Evolutionary conservation across 75 land plant genomes (phyloP), one percentile per base, ranked within the genome.

Genomic region (Chamaecyparis obtusa): DNA sequence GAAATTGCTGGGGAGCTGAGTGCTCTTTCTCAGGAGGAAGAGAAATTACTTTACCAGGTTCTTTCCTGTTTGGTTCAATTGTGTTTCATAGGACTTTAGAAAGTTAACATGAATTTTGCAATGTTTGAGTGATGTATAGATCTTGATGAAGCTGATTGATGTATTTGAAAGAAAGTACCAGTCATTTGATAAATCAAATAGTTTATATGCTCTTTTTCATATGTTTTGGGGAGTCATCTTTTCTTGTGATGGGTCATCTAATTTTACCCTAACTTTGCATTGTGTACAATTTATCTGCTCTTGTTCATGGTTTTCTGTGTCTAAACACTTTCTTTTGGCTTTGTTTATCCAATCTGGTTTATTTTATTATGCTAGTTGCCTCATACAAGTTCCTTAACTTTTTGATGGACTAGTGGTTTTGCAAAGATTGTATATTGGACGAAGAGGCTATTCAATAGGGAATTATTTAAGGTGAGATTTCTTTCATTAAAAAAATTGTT

Each of bases 1-100:
- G 99, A 97, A 69, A 87, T 98, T 88, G 90, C 89, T 41, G 93
- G 92, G 64, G 99, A 98, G 67, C 91, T 98, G 87, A 92, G 93
- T 85, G 88, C 90, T 44, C 92, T 98, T 14, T 88, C 89, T 76
- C 91, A 83, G 41, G 95, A 94, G 87, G 99, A 95, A 83, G 92
- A 98, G 90, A 98, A 97, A 84, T 89, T 97, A 56, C 91, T 98
- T 80, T 93, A 93, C 84, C 95, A 97, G 99, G 99, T 96, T 76
- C 85, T 88, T 84, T 83, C 14, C 16, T 84, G 39, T 54, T 37
- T 71, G 10, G n/a, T 24, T 72, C 41, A 41, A 2, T 85, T 13
- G 24, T 85, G 30, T 55, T 49, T 84, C 32, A 13, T 30, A 33
- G 51, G 36, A 9, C 36, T 43, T 49, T 83, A 49, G 84, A 51